Evolutionary conservation across 805 yeast species (phyloP), one percentile per base, ranked within the genome.

Genomic region (Blastobotrys parvus): DNA sequence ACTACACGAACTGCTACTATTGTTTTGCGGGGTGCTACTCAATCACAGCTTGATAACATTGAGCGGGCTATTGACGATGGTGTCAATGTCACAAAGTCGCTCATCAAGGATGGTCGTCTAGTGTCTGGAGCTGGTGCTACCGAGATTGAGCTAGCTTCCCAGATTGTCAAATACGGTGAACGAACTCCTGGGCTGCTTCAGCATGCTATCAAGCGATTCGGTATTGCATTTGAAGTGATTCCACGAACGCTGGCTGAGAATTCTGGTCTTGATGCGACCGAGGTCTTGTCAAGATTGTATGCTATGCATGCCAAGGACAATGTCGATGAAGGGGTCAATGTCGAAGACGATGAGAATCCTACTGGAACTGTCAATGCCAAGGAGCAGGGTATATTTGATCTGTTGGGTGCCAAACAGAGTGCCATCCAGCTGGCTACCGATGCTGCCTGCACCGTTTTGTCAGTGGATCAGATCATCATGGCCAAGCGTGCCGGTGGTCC

Each of bases 401-500:
- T 90, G 49, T 73, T 82, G 50, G 69, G 84, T 18, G 74, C 89
- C 35, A 90, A 92, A 71, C 75, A 73, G 56, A 82, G 86, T 49
- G 98, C 97, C 38, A 82, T 92, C 52, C 77, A 80, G 55, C 81
- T 92, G 50, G 97, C 98, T 15, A 88, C 96, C 3, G 97, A 92
- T 53, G 96, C 97, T 39, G 94, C 95, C 11, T 77, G 74, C 49
- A 92, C 97, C 3, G 82, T 89, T 42, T 72, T 89, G 50, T 80
- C 94, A 20, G 92, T 92, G 40, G 97, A 92, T 63, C 97, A 90
- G 72, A 90, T 90, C 57, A 92, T 90, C 61, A 92, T 90, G 92
- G 97, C 98, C 36, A 90, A 90, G 76, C 79, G 96, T 62, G 97
- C 97, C 2, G 98, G 98, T 52, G 98, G 98, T 18, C 98, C 98